A percentile compares a stretch with the other conserved stretches of the same genome.
Conservation (phyloP, 352 stramenopile genomes). For the Globisporangium megalacanthum region DNA sequence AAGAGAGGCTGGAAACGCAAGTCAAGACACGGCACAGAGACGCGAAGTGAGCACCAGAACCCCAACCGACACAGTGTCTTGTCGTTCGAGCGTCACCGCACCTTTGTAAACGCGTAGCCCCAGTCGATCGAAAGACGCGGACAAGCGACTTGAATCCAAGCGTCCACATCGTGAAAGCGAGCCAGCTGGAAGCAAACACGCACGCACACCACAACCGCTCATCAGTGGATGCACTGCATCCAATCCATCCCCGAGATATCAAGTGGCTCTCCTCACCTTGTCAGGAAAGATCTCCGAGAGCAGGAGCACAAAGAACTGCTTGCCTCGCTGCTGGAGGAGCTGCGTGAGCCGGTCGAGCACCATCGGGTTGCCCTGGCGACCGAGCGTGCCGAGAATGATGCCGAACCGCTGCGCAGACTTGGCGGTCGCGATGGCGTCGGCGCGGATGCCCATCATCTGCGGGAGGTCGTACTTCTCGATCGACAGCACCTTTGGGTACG, state of each 20-base stretch:
- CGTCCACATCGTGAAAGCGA: conserved; percentile 87
- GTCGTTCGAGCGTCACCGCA: conserved; percentile 8
- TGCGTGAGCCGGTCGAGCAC: conserved; percentile 94
- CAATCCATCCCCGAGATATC: background rate
- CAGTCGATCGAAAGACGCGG: conserved; percentile 98
- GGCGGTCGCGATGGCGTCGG: conserved; percentile 68
- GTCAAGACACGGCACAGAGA: background rate
- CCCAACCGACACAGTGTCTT: background rate
- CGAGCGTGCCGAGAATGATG: conserved; percentile 98
- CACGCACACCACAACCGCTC: background rate
- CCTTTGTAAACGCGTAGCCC: conserved; percentile 95
- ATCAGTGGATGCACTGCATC: background rate
- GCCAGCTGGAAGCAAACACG: conserved; percentile 51
- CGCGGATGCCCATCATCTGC: conserved; percentile 93
- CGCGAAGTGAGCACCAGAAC: background rate
- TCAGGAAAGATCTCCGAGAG: conserved; percentile 97
- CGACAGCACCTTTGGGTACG: conserved; percentile 97
- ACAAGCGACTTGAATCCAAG: conserved; percentile 99
- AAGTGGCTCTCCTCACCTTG: conserved; percentile 34
- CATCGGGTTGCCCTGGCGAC: conserved; percentile 95
- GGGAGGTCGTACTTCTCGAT: conserved; percentile 96
- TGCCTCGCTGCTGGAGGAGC: conserved; percentile 83
- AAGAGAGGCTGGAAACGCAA: conserved; percentile 78
- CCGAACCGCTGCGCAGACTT: conserved; percentile 90
- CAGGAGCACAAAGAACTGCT: conserved; percentile 93